phyloP scores from a whole-genome alignment of 306 rosid species.

The apple (Malus domestica) region ASM211411v1 NC_041804.1:26284001-26284500 shows the following conservation, averaged over 20 bases:
- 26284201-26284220: not conserved
- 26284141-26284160: not conserved
- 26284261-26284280: conserved; percentile 96
- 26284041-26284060: not conserved
- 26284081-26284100: not conserved
- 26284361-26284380: not conserved
- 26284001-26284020: not conserved
- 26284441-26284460: conserved; percentile 98
- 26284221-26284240: conserved; percentile 65
- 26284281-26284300: conserved; percentile 95
- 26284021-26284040: not conserved
- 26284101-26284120: not conserved
- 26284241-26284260: conserved; percentile 95
- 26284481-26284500: conserved; percentile 66
- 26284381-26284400: not conserved
- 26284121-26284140: not conserved
- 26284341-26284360: conserved; percentile 56
- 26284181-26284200: conserved; percentile 12
- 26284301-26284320: conserved; percentile 92
- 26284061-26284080: not conserved
- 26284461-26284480: conserved; percentile 82
- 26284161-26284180: conserved; percentile 21
- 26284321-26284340: conserved; percentile 75
- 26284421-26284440: not conserved
- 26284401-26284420: not conserved